These are phyloP conservation scores for Senecio squalidus DNA, from an alignment of 140 eudicot species.

Conservation along the genomic window DNA sequence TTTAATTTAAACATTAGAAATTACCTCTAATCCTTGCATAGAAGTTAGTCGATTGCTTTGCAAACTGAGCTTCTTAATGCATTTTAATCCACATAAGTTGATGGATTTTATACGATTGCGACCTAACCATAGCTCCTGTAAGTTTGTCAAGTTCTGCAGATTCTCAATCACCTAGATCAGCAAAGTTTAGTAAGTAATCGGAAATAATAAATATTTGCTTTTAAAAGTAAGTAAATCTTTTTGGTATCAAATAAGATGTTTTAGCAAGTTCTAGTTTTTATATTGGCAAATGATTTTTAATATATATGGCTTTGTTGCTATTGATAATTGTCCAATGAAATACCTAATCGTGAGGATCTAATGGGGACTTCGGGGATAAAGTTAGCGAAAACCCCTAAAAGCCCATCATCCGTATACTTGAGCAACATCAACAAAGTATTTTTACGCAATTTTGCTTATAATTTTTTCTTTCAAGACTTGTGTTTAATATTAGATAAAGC, in stretches of 20 bases:
- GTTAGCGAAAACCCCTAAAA: not conserved
- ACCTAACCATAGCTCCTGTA: constrained; percentile 94
- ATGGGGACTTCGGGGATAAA: not conserved
- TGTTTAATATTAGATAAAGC: not conserved
- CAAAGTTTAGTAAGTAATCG: constrained; percentile 5
- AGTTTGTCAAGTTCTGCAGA: constrained; percentile 49
- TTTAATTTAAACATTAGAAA: not conserved
- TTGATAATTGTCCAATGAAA: not conserved
- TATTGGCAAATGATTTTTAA: not conserved
- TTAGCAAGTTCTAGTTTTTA: not conserved
- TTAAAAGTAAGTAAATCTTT: not conserved
- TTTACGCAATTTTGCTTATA: not conserved
- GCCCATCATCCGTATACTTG: not conserved
- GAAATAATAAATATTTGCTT: not conserved
- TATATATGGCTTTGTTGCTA: not conserved
- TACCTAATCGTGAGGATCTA: not conserved
- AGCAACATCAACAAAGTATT: no score
- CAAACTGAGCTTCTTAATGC: constrained; percentile 87
- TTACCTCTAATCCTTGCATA: constrained; percentile 85
- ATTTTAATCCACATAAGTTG: constrained; percentile 80
- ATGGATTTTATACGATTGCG: constrained; percentile 78
- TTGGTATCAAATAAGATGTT: not conserved
- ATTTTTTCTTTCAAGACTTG: not conserved
- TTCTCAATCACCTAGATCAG: constrained; percentile 79
- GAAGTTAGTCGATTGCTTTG: constrained; percentile 96